Conservation (phyloP, 169 alveolate species). For the Cryptosporidium baileyi region DNA sequence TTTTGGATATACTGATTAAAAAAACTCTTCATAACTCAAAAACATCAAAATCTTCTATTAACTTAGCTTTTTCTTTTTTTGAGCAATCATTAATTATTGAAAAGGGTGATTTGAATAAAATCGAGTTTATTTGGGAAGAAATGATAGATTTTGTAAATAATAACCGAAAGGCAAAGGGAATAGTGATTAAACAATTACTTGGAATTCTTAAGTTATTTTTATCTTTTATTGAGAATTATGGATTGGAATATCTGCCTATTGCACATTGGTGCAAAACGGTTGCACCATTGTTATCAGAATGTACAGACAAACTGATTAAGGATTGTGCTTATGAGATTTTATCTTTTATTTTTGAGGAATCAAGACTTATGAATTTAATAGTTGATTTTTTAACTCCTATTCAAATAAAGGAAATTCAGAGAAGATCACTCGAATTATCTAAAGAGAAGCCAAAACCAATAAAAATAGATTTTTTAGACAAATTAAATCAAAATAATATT, state of each 20-base stretch:
- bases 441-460: background rate
- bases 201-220: conserved; percentile 31
- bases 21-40: conserved; percentile 18
- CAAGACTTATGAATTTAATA: background rate
- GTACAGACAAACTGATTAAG: conserved; percentile 16
- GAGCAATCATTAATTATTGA: conserved; percentile 20
- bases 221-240: conserved; percentile 33
- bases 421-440: background rate
- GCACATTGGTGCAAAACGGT: background rate
- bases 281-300: conserved; percentile 6
- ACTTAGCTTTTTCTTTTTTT: conserved; percentile 30
- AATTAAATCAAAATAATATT: background rate
- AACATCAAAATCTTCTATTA: conserved; percentile 34
- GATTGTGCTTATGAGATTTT: conserved; percentile 21
- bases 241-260: conserved; percentile 38
- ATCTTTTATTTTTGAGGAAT: background rate
- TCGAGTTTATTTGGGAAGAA: conserved; percentile 22
- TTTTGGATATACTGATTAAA: conserved; percentile 19
- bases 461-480: conserved; percentile 3
- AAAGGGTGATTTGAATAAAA: conserved; percentile 13
- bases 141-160: conserved; percentile 26
- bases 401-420: conserved; percentile 42
- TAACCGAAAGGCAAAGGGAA: conserved; percentile 38
- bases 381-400: background rate
- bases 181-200: conserved; percentile 15